phyloP scores from a whole-genome alignment of 2,329 filamentous ascomycete species.

The Aureobasidium leucospermi region DNA sequence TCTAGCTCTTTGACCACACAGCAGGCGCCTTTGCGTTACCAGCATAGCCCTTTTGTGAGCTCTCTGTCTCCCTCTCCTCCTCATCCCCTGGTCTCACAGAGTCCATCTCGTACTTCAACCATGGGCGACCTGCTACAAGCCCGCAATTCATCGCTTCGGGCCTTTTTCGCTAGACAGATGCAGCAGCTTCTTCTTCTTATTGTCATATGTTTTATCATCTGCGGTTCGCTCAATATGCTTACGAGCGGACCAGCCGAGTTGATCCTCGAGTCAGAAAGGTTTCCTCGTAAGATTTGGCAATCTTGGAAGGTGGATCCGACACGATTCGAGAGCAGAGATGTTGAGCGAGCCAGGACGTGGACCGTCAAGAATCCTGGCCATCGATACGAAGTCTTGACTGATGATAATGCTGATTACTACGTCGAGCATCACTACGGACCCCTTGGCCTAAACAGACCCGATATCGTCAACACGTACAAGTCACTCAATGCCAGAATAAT shows the following conservation, averaged over 20 bases:
- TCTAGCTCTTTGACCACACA: neutral
- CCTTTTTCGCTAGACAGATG: neutral
- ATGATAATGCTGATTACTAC: slow-evolving; percentile 59
- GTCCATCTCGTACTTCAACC: neutral
- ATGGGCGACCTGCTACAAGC: neutral
- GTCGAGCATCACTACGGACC: slow-evolving; percentile 62
- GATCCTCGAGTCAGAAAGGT: slow-evolving; percentile 27
- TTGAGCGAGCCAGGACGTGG: slow-evolving; percentile 57
- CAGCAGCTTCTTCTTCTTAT: neutral
- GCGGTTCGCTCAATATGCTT: neutral
- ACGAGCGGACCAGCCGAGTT: neutral
- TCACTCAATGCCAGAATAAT: slow-evolving; percentile 55
- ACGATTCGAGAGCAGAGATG: slow-evolving; percentile 57
- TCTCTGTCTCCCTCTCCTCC: neutral
- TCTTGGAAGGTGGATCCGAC: slow-evolving; percentile 66
- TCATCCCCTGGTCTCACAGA: neutral
- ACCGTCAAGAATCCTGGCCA: slow-evolving; percentile 57
- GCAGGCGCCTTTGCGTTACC: neutral
- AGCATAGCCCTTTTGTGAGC: neutral
- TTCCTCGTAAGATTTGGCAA: slow-evolving; percentile 67
- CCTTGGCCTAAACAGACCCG: slow-evolving; percentile 55
- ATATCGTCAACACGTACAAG: slow-evolving; percentile 55
- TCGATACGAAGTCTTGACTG: slow-evolving; percentile 63
- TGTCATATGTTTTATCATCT: neutral
- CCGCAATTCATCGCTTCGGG: neutral